Evolutionary conservation across 73 alveolate species (phyloP).

Genomic region (Uronychia setigera): DNA sequence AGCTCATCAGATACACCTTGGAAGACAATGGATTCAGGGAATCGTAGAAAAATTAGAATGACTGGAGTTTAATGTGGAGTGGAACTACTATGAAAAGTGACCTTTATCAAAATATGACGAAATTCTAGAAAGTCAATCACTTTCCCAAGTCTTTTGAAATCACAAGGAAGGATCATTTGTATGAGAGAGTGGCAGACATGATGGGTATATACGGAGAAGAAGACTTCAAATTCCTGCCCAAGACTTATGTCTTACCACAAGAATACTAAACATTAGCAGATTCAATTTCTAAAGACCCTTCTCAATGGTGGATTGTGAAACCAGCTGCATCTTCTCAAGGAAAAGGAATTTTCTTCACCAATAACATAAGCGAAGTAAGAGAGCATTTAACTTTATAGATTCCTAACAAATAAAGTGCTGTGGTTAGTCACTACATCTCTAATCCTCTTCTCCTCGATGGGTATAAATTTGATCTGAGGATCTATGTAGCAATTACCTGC

Average conservation of each 20-base stretch:
- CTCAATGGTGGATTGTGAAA: constrained; percentile 84
- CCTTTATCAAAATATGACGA: constrained; percentile 56
- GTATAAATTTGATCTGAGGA: constrained; percentile 88
- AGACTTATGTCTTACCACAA: constrained; percentile 79
- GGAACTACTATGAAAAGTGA: constrained; percentile 20
- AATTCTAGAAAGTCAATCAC: constrained; percentile 80
- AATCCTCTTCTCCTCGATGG: constrained; percentile 92
- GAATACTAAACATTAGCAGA: constrained; percentile 77
- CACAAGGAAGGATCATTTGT: constrained; percentile 84
- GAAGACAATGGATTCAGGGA: constrained; percentile 86
- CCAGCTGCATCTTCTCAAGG: constrained; percentile 95
- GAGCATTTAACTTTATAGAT: constrained; percentile 42
- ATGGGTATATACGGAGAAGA: constrained; percentile 58
- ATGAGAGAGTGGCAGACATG: constrained; percentile 69
- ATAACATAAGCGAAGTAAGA: constrained; percentile 66
- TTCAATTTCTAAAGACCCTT: constrained; percentile 68
- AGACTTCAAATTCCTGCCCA: constrained; percentile 82
- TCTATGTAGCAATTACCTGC: constrained; percentile 86
- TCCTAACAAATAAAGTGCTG: constrained; percentile 35
- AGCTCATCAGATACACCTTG: constrained; percentile 63
- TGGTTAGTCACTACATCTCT: constrained; percentile 80
- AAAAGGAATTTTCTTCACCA: constrained; percentile 85
- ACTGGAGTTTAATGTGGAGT: constrained; percentile 60
- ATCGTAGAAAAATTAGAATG: constrained; percentile 64
- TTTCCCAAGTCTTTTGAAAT: constrained; percentile 82